These are phyloP conservation scores for Cunninghamia lanceolata DNA, from an alignment of 75 land plant species.

Conservation along the genomic window DNA sequence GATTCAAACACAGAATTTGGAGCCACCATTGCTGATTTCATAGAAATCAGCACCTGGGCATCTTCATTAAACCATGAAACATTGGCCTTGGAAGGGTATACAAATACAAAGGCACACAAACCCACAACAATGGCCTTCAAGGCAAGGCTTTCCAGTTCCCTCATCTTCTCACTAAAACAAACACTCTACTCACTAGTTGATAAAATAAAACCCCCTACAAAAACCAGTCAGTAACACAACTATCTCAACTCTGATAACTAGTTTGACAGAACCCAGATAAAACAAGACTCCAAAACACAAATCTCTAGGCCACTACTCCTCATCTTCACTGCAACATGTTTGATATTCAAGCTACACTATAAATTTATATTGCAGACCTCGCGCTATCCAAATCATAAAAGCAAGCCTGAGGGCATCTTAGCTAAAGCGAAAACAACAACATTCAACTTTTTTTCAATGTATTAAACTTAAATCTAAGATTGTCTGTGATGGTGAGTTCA, in stretches of 20 bases:
- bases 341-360: conserved; percentile 1
- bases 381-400: background rate
- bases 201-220: background rate
- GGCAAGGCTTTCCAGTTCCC: background rate
- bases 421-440: conserved; percentile 13
- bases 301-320: background rate
- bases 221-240: too few relatives aligned
- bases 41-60: conserved; percentile 19
- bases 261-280: background rate
- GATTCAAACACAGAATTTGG: background rate
- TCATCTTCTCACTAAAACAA: background rate
- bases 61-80: conserved; percentile 38
- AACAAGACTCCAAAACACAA: background rate
- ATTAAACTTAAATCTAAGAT: background rate
- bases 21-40: conserved; percentile 1
- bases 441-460: background rate
- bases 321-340: background rate
- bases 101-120: conserved; percentile 21
- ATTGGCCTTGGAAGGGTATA: conserved; percentile 42
- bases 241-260: background rate
- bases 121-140: background rate
- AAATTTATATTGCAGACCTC: background rate
- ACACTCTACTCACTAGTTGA: background rate
- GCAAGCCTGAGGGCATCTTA: background rate
- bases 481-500: background rate